Conservation (phyloP, 176 grass and related monocot species). For the Coix lacrymajobi region DNA sequence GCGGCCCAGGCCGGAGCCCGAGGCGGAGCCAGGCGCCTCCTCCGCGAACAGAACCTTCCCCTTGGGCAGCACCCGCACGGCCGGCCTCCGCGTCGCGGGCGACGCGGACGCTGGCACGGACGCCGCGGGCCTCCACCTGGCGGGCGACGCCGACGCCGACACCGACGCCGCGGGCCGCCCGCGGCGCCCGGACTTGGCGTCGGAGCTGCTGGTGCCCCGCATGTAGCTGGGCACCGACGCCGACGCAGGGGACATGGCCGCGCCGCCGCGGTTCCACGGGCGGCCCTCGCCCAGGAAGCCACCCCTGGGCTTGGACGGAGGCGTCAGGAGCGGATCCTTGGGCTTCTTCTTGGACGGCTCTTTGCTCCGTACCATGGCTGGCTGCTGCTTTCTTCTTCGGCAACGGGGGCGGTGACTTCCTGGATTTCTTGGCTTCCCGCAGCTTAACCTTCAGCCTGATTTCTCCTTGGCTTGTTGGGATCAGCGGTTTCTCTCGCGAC, state of each 20-base stretch:
- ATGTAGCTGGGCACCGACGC: conserved; percentile 76
- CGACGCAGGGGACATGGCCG: conserved; percentile 31
- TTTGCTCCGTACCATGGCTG: conserved; percentile 86
- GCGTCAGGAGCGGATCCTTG: conserved; percentile 39
- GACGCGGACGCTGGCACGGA: neutral
- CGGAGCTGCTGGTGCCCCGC: conserved; percentile 75
- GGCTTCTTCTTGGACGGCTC: conserved; percentile 39
- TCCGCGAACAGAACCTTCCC: conserved; percentile 55
- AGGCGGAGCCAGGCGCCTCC: neutral
- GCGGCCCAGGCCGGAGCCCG: conserved; percentile 16
- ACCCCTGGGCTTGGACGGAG: conserved; percentile 38
- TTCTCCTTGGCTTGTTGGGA: conserved; percentile 6
- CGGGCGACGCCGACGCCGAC: neutral
- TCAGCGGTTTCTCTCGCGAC: neutral
- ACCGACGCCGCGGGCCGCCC: neutral
- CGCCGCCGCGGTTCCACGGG: conserved; percentile 40
- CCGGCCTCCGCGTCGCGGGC: neutral
- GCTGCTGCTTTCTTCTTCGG: neutral
- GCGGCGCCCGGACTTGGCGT: conserved; percentile 47
- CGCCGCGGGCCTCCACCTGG: neutral
- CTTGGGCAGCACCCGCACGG: conserved; percentile 24
- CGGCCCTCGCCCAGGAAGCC: conserved; percentile 14
- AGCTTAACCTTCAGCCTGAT: neutral
- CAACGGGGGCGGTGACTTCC: neutral
- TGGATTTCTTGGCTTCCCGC: neutral